Evolutionary conservation across 78 protist species (phyloP), one percentile per base, ranked within the genome.

Genomic region (Dictyostelium capitatum): DNA sequence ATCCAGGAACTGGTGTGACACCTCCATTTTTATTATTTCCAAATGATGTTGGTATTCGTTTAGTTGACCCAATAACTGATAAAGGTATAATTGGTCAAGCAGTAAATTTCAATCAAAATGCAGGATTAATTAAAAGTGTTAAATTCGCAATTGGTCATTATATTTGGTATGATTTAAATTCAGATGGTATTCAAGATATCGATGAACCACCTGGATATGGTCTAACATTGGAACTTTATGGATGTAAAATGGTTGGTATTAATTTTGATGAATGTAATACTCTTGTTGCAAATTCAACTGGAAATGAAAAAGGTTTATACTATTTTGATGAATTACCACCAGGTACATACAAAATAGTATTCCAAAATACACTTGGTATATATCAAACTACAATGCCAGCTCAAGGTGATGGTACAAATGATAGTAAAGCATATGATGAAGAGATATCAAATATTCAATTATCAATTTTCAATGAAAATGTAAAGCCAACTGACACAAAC

Each of bases 151-250:
- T 83, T 53, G 91, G 91, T 56, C 57, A 73, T 30, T 73, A 73
- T 43, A 74, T 73, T 25, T 83, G 91, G 91, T 73, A 54, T 25
- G 91, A 83, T 57, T 19, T 56, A n/a, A 83, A 83, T 54, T 15
- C 46, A 12, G 46, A 83, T 56, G 91, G 91, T 57, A 32, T 83
- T 10, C 56, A 41, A 23, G 82, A 70, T 25, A 11, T n/a, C 14
- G 23, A 25, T 43, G 91, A 83, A 73, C 91, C 91, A 25, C 79
- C 82, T 4, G 82, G 70, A 3, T 15, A 14, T 11, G 74, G 57
- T 2, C 0, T 70, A 10, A 56, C 57, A n/a, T 4, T 83, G 6
- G 25, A n/a, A 20, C 53, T 81, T 7, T 17, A 28, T 17, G 4
- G 30, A 32, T 67, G 75, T 17, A 67, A 67, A 12, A 25, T 67